Conservation (phyloP, 768 basidiomycete species). For the Clitopilus passeckerianus region DNA sequence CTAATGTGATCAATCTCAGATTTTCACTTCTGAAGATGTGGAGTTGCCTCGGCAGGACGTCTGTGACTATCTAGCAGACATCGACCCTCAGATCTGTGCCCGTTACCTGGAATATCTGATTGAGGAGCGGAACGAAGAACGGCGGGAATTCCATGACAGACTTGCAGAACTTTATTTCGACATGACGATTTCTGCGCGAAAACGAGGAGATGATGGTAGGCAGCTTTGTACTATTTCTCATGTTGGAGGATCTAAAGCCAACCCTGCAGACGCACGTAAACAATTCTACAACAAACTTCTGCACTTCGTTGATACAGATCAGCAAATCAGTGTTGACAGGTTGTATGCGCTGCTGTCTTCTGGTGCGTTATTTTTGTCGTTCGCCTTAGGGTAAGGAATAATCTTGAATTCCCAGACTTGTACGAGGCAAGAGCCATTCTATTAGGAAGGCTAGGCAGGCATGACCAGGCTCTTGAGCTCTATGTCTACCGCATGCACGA, state of each 20-base stretch:
- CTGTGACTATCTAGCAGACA: conserved; percentile 69
- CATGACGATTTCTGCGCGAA: conserved; percentile 57
- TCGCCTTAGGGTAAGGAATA: background rate
- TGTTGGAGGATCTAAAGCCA: background rate
- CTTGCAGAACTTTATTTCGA: conserved; percentile 83
- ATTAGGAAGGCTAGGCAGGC: conserved; percentile 82
- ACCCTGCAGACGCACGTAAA: conserved; percentile 33
- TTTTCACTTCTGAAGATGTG: conserved; percentile 93
- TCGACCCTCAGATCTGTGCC: conserved; percentile 64
- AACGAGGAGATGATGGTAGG: conserved; percentile 53
- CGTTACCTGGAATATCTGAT: conserved; percentile 87
- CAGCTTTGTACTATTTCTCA: conserved; percentile 1
- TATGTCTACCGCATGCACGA: conserved; percentile 88
- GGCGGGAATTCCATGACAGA: conserved; percentile 77
- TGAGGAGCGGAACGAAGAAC: conserved; percentile 62
- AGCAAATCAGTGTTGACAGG: conserved; percentile 70
- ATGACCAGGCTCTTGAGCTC: conserved; percentile 91
- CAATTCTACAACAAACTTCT: conserved; percentile 66
- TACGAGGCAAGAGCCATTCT: conserved; percentile 91
- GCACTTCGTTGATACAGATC: conserved; percentile 67
- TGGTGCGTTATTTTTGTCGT: conserved; percentile 37
- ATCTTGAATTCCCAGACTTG: conserved; percentile 47
- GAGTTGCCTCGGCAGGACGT: conserved; percentile 80
- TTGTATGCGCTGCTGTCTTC: conserved; percentile 80
- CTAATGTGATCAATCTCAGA: conserved; percentile 40